These are phyloP conservation scores for Emericellopsis cladophorae DNA, from an alignment of 2,329 filamentous ascomycete species.

Conservation along the genomic window DNA sequence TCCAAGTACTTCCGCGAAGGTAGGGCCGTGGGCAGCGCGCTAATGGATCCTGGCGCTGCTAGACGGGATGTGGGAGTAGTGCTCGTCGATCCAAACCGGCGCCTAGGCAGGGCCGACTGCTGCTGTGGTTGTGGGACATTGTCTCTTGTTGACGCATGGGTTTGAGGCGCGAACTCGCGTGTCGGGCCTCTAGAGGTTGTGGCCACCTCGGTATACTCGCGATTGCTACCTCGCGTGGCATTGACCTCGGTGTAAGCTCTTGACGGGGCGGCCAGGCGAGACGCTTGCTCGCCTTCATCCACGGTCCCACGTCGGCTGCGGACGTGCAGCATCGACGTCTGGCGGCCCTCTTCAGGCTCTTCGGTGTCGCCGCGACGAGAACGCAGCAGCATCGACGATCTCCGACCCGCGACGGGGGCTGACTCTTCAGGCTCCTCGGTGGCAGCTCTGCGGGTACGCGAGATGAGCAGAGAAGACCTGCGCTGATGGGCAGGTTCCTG, in stretches of 20 bases:
- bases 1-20: constrained; percentile 38
- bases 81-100: constrained; percentile 36
- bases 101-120: constrained; percentile 36
- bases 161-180: constrained; percentile 11
- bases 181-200: constrained; percentile 7
- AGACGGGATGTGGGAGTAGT: constrained; percentile 29
- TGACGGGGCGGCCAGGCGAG: constrained; percentile 42
- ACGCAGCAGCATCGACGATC: constrained; percentile 33
- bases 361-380: constrained; percentile 32
- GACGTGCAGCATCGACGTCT: constrained; percentile 23
- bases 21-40: constrained; percentile 20
- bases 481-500: constrained; percentile 24
- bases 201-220: constrained; percentile 10
- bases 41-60: constrained; percentile 22
- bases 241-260: constrained; percentile 44
- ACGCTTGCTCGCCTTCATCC: constrained; percentile 35
- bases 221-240: constrained; percentile 16
- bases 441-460: constrained; percentile 30
- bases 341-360: constrained; percentile 31
- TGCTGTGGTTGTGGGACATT: constrained; percentile 5
- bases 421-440: constrained; percentile 36
- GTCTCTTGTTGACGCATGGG: constrained; percentile 10
- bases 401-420: constrained; percentile 18
- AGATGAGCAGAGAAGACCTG: constrained; percentile 39
- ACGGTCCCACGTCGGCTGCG: constrained; percentile 32